A percentile compares a stretch with the other conserved stretches of the same genome.
Evolutionary conservation across 2,329 filamentous ascomycete genomes (phyloP).

Genomic region (Fusarium sp.): DNA sequence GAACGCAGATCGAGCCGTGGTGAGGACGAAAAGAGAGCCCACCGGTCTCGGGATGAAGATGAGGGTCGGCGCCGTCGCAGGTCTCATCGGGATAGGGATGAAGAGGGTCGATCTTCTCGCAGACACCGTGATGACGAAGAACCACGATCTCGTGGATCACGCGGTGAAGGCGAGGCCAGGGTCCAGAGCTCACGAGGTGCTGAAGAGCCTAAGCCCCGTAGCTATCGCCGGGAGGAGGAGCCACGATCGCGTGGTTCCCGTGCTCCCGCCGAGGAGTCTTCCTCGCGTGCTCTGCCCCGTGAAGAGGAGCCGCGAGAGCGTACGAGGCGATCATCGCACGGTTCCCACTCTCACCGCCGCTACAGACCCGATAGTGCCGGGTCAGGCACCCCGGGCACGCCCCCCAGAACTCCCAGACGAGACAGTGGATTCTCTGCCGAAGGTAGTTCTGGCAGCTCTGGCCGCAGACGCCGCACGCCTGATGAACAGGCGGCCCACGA

Average conservation of each 20-base stretch:
- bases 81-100: slow-evolving; percentile 29
- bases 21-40: slow-evolving; percentile 42
- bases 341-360: slow-evolving; percentile 50
- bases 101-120: slow-evolving; percentile 35
- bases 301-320: slow-evolving; percentile 39
- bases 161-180: slow-evolving; percentile 27
- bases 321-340: slow-evolving; percentile 36
- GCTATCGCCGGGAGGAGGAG: slow-evolving; percentile 38
- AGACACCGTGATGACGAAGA: slow-evolving; percentile 36
- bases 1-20: slow-evolving; percentile 39
- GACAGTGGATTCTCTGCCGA: slow-evolving; percentile 61
- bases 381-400: slow-evolving; percentile 50
- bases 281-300: slow-evolving; percentile 14
- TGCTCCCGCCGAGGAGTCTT: slow-evolving; percentile 26
- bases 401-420: slow-evolving; percentile 55
- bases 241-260: slow-evolving; percentile 24
- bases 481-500: slow-evolving; percentile 65
- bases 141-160: slow-evolving; percentile 21
- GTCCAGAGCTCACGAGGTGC: slow-evolving; percentile 26
- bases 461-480: slow-evolving; percentile 54
- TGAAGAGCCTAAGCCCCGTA: slow-evolving; percentile 27
- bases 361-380: slow-evolving; percentile 54
- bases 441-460: slow-evolving; percentile 49
- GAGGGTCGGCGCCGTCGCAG: slow-evolving; percentile 46
- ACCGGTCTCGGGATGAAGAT: slow-evolving; percentile 34